A percentile compares a stretch with the other conserved stretches of the same genome.
Evolutionary conservation across 345 rosid species (phyloP).

Genomic region (Ceriops decandra): DNA sequence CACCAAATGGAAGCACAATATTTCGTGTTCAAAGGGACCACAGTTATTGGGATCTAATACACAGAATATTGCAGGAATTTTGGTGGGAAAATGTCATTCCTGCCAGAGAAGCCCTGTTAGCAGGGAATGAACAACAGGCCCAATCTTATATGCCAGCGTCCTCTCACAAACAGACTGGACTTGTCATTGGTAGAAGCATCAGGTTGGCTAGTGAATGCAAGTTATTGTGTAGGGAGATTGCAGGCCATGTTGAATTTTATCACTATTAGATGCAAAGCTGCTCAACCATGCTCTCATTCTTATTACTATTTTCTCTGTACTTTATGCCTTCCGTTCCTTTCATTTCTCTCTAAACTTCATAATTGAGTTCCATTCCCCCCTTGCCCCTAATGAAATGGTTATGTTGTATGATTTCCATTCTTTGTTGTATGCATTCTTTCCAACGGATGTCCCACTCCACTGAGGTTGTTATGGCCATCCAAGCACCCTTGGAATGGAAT

Average conservation of each 20-base stretch:
- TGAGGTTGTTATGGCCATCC: too few species aligned
- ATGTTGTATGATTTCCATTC: too few species aligned
- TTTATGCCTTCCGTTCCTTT: background rate
- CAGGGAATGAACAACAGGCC: slow-evolving; percentile 53
- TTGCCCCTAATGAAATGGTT: too few species aligned
- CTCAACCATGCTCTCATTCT: background rate
- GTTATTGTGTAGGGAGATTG: slow-evolving; percentile 70
- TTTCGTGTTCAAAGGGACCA: slow-evolving; percentile 66
- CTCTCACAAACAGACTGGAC: slow-evolving; percentile 63
- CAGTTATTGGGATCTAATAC: slow-evolving; percentile 65
- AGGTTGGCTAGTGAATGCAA: slow-evolving; percentile 60
- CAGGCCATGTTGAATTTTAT: slow-evolving; percentile 71
- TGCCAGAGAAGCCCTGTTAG: slow-evolving; percentile 60
- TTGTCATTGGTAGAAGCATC: slow-evolving; percentile 58
- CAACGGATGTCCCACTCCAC: too few species aligned
- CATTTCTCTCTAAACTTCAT: background rate
- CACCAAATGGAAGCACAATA: slow-evolving; percentile 76
- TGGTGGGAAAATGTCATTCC: slow-evolving; percentile 94
- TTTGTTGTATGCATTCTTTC: too few species aligned
- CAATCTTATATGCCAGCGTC: slow-evolving; percentile 53
- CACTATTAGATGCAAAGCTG: background rate
- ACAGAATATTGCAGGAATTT: slow-evolving; percentile 61
- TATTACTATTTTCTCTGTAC: background rate
- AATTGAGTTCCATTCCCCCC: background rate
- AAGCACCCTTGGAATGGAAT: too few species aligned